Conservation (phyloP, 768 basidiomycete species). For the Lepiota brunneoincarnata region DNA sequence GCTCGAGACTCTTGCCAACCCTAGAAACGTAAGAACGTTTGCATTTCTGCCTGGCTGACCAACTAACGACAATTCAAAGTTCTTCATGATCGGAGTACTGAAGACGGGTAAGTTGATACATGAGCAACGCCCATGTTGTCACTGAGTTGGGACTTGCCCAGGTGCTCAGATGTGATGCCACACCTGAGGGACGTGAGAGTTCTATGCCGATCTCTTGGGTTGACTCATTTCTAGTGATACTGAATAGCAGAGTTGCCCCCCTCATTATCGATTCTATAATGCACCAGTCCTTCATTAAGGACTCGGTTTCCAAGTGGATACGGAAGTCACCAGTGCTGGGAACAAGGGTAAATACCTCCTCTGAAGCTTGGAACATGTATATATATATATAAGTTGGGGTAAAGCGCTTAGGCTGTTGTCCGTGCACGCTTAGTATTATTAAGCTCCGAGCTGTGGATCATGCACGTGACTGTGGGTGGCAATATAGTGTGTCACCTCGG, state of each 20-base stretch:
- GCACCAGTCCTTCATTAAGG: slow-evolving; percentile 16
- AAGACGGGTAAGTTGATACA: slow-evolving; percentile 21
- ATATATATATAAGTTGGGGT: no score
- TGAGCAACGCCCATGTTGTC: background rate
- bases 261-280: slow-evolving; percentile 36
- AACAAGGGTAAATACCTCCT: no score
- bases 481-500: background rate
- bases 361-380: no score
- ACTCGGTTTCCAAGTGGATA: slow-evolving; percentile 28
- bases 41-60: slow-evolving; percentile 37
- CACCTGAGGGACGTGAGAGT: slow-evolving; percentile 31
- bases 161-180: slow-evolving; percentile 34
- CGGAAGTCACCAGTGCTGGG: no score
- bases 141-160: background rate
- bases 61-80: slow-evolving; percentile 30
- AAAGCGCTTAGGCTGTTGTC: background rate
- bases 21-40: slow-evolving; percentile 36
- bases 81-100: slow-evolving; percentile 36
- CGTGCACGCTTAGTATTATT: no score
- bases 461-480: slow-evolving; percentile 11
- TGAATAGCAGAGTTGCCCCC: no score
- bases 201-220: background rate
- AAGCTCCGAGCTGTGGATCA: background rate
- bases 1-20: slow-evolving; percentile 38
- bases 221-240: background rate